phyloP scores from a whole-genome alignment of 2,329 filamentous ascomycete genomes.

The Dactylonectria estremocensis region DNA sequence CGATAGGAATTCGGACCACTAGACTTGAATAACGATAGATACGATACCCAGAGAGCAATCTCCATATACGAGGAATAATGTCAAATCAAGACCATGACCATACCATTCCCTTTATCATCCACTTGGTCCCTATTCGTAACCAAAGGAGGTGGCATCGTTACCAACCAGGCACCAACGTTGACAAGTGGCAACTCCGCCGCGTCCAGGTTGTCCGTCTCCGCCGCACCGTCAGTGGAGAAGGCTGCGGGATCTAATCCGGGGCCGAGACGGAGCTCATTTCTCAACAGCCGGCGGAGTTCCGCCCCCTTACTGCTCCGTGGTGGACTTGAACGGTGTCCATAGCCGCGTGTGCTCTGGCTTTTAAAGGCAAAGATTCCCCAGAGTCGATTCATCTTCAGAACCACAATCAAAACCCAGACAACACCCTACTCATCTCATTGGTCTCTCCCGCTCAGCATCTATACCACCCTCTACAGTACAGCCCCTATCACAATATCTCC shows the following conservation, averaged over 20 bases:
- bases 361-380: not conserved
- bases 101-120: not conserved
- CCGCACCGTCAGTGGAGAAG: not conserved
- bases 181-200: not conserved
- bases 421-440: not conserved
- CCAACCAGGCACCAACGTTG: not conserved
- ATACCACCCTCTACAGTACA: constrained; percentile 1
- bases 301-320: constrained; percentile 29
- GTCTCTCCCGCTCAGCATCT: not conserved
- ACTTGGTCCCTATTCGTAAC: not conserved
- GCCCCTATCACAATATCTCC: not conserved
- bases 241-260: not conserved
- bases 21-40: constrained; percentile 37
- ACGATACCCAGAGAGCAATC: constrained; percentile 44
- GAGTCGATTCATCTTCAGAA: not conserved
- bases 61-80: constrained; percentile 21
- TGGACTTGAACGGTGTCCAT: not conserved
- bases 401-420: not conserved
- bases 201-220: not conserved
- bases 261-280: constrained; percentile 3
- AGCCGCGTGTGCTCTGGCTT: not conserved
- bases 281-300: constrained; percentile 43
- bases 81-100: not conserved
- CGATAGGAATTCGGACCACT: not conserved
- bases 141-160: not conserved